These are phyloP conservation scores for Macrocybe gigantea DNA, from an alignment of 768 basidiomycete genomes.

Conservation along the genomic window DNA sequence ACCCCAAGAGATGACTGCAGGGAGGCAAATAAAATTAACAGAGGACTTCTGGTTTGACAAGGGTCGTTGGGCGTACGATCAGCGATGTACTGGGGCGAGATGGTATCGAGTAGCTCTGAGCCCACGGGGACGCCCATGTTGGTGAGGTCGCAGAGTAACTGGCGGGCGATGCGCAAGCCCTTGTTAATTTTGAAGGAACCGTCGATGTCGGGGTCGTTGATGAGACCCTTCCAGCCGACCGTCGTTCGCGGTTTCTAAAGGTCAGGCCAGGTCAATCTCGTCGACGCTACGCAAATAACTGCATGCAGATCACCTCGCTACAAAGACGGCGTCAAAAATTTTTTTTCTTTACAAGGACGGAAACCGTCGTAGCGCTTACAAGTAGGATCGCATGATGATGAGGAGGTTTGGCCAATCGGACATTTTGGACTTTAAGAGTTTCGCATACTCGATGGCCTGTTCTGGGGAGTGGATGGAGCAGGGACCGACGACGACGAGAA, in stretches of 20 bases:
- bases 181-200: constrained; percentile 97
- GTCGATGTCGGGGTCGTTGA: constrained; percentile 94
- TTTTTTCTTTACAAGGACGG: constrained; percentile 1
- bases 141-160: constrained; percentile 89
- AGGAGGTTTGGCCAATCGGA: constrained; percentile 69
- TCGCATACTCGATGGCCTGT: constrained; percentile 81
- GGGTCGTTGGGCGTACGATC: constrained; percentile 43
- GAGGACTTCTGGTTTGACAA: background rate
- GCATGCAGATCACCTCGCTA: too few species aligned
- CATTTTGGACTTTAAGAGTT: constrained; percentile 63
- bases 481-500: constrained; percentile 91
- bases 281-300: too few species aligned
- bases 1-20: constrained; percentile 77
- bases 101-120: constrained; percentile 83
- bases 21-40: constrained; percentile 3
- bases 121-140: constrained; percentile 89
- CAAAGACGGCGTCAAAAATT: background rate
- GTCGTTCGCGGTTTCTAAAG: constrained; percentile 90
- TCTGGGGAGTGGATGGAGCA: constrained; percentile 91
- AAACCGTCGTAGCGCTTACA: constrained; percentile 48
- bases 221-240: constrained; percentile 95
- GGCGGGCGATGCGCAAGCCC: constrained; percentile 81
- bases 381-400: constrained; percentile 96
- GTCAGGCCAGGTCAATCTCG: constrained; percentile 4
- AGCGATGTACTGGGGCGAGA: constrained; percentile 75